Conservation (phyloP, 805 yeast species). For the Metschnikowia similis region DNA sequence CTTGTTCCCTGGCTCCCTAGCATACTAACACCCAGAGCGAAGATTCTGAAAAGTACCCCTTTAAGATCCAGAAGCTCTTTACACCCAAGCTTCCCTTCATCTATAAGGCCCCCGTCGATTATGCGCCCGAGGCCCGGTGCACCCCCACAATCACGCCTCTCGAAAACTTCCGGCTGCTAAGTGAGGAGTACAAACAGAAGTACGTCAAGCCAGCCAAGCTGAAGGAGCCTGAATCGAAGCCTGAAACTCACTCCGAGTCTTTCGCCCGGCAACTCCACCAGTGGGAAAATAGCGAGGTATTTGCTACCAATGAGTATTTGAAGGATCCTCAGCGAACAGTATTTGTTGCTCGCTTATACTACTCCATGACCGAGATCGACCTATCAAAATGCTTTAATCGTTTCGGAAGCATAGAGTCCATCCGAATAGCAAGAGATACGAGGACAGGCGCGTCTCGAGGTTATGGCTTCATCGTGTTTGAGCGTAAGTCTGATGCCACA, state of each 20-base stretch:
- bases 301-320: slow-evolving; percentile 13
- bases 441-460: slow-evolving; percentile 59
- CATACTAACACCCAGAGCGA: slow-evolving; percentile 16
- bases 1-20: neutral
- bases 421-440: slow-evolving; percentile 33
- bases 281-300: slow-evolving; percentile 18
- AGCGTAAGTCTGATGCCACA: slow-evolving; percentile 54
- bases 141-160: slow-evolving; percentile 48
- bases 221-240: neutral
- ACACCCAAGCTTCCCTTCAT: slow-evolving; percentile 55
- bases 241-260: slow-evolving; percentile 9
- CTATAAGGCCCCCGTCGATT: slow-evolving; percentile 46
- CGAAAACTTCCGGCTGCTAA: slow-evolving; percentile 24
- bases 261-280: slow-evolving; percentile 16
- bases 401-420: slow-evolving; percentile 67
- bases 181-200: slow-evolving; percentile 27
- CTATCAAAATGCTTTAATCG: slow-evolving; percentile 55
- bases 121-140: slow-evolving; percentile 42
- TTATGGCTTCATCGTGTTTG: slow-evolving; percentile 78
- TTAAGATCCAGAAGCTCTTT: slow-evolving; percentile 48
- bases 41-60: slow-evolving; percentile 31
- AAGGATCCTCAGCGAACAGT: slow-evolving; percentile 74
- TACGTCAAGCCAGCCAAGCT: neutral
- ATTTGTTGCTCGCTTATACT: slow-evolving; percentile 71
- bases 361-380: slow-evolving; percentile 61